Evolutionary conservation across 2,329 filamentous ascomycete species (phyloP).

Genomic region (Diplodia seriata): DNA sequence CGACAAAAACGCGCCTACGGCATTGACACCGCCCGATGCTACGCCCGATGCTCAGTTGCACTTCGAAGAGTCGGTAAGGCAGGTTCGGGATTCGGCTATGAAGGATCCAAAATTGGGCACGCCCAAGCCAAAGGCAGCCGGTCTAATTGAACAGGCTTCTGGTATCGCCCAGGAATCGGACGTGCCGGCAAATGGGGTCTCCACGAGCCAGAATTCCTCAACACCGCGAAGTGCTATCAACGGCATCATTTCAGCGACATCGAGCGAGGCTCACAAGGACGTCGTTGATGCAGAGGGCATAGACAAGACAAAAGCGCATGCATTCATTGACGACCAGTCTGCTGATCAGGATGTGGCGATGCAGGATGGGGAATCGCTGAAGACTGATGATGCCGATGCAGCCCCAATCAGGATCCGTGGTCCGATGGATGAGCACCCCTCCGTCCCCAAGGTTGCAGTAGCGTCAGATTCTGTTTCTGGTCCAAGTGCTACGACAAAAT

Average conservation of each 20-base stretch:
- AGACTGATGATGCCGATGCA: conserved; percentile 52
- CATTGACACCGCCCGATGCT: conserved; percentile 37
- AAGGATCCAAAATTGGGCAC: not conserved
- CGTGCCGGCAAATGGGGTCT: not conserved
- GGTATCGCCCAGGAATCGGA: not conserved
- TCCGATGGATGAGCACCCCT: conserved; percentile 35
- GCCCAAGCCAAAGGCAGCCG: not conserved
- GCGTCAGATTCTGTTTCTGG: conserved; percentile 18
- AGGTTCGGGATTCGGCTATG: conserved; percentile 48
- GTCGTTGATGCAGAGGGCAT: not conserved
- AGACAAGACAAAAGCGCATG: not conserved
- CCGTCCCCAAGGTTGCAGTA: conserved; percentile 37
- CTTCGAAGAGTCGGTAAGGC: conserved; percentile 58
- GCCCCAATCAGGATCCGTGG: conserved; percentile 40
- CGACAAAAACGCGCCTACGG: conserved; percentile 2
- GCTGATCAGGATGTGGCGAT: conserved; percentile 6
- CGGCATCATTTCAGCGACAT: not conserved
- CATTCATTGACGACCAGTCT: not conserved
- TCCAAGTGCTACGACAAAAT: conserved; percentile 26
- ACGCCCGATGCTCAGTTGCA: conserved; percentile 67
- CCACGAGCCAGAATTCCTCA: not conserved
- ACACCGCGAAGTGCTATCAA: not conserved
- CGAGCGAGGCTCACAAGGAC: not conserved
- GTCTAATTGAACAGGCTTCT: conserved; percentile 12
- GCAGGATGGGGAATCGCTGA: conserved; percentile 59